phyloP scores from a whole-genome alignment of 1,139 yeast genomes.

The Protomyces arabidopsidicola region DNA sequence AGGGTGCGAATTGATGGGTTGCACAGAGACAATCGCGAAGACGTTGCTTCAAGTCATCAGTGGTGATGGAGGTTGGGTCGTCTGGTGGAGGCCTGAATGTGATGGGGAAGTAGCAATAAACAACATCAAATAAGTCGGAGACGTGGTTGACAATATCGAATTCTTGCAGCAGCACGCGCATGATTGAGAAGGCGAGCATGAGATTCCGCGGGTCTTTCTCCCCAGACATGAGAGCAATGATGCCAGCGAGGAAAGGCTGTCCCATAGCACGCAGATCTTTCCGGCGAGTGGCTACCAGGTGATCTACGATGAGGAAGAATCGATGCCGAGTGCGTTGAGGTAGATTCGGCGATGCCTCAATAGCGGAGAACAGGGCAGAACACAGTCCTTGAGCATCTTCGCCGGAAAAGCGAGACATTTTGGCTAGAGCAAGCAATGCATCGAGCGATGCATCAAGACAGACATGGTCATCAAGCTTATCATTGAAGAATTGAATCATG shows the following conservation, averaged over 20 bases:
- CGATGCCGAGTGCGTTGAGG: conserved; percentile 62
- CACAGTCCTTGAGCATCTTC: conserved; percentile 3
- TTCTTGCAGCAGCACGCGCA: conserved; percentile 47
- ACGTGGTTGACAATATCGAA: conserved; percentile 42
- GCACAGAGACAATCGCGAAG: conserved; percentile 57
- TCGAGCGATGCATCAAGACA: conserved; percentile 8
- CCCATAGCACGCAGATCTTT: conserved; percentile 36
- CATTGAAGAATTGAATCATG: conserved; percentile 29
- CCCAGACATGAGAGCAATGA: conserved; percentile 67
- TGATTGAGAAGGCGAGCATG: conserved; percentile 61
- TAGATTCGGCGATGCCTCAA: conserved; percentile 37
- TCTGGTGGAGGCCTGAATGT: conserved; percentile 78
- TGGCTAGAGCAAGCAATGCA: conserved; percentile 18
- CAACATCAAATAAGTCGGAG: conserved; percentile 69
- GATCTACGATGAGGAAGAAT: conserved; percentile 52
- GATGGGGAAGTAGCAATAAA: conserved; percentile 94
- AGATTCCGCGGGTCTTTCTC: conserved; percentile 93
- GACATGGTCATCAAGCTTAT: conserved; percentile 17
- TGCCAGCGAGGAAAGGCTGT: conserved; percentile 51
- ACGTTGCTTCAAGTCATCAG: conserved; percentile 60
- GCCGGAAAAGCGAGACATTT: conserved; percentile 12
- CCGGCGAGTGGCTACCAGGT: conserved; percentile 39
- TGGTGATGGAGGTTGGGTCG: conserved; percentile 81
- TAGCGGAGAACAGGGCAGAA: not conserved
- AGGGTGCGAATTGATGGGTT: conserved; percentile 62